phyloP scores from a whole-genome alignment of 257 asterid genomes.

The Ballota nigra region DNA sequence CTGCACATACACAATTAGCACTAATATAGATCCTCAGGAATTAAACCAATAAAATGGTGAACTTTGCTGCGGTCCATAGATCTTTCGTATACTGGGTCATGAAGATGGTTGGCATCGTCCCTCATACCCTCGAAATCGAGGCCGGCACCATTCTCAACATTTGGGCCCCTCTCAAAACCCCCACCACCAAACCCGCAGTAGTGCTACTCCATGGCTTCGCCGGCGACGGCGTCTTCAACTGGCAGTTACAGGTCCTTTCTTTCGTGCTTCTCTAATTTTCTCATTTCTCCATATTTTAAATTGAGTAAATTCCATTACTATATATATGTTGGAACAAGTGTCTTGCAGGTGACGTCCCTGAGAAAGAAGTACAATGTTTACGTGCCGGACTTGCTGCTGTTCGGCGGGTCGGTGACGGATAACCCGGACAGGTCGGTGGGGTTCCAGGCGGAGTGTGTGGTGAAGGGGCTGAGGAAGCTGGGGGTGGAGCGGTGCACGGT shows the following conservation, averaged over 20 bases:
- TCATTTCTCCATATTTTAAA: too few species aligned
- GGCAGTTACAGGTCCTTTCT: not conserved
- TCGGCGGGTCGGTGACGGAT: not conserved
- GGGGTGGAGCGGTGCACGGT: not conserved
- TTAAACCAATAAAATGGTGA: not conserved
- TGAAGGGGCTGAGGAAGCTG: not conserved
- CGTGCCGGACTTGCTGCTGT: not conserved
- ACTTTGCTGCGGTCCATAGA: not conserved
- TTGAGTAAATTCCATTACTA: too few species aligned
- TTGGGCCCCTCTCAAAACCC: not conserved
- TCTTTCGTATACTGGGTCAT: not conserved
- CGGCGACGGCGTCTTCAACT: not conserved
- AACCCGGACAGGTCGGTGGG: not conserved
- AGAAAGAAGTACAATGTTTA: not conserved
- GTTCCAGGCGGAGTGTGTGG: not conserved
- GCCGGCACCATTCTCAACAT: not conserved
- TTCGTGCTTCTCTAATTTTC: too few species aligned
- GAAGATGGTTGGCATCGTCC: not conserved
- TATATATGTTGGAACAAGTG: too few species aligned
- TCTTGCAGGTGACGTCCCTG: not conserved
- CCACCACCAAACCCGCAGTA: not conserved
- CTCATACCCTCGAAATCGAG: not conserved
- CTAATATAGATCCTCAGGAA: too few species aligned
- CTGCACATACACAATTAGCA: too few species aligned
- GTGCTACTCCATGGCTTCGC: not conserved